phyloP scores from a whole-genome alignment of 1,284 basidiomycete species.

The Takashimella koratensis region DNA sequence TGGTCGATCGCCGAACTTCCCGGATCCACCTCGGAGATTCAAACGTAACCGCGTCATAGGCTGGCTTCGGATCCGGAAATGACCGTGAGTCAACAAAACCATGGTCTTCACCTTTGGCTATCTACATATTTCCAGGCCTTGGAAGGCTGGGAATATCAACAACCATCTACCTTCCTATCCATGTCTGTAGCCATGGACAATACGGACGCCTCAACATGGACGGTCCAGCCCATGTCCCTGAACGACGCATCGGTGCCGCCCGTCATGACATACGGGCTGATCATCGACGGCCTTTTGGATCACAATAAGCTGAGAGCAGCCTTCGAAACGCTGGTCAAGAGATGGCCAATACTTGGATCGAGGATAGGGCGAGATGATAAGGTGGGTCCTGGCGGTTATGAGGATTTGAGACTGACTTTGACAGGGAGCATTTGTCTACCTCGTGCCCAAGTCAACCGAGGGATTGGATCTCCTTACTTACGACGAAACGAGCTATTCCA shows the following conservation, averaged over 20 bases:
- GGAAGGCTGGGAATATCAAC: no score
- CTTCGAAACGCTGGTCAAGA: not conserved
- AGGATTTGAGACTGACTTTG: not conserved
- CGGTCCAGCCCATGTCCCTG: not conserved
- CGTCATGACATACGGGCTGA: not conserved
- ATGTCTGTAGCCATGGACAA: no score
- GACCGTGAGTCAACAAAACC: no score
- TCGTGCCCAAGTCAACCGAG: not conserved
- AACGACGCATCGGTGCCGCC: not conserved
- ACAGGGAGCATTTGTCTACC: not conserved
- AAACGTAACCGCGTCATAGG: no score
- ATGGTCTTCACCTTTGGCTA: no score
- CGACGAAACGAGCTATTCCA: not conserved
- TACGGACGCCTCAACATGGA: no score
- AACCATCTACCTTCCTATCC: no score
- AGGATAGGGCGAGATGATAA: not conserved
- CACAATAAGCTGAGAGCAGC: not conserved
- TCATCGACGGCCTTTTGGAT: not conserved
- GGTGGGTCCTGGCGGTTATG: no score
- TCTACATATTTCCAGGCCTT: no score
- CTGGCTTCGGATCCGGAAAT: no score
- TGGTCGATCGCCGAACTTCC: no score
- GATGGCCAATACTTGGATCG: not conserved
- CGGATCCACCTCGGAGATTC: no score
- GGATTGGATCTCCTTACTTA: not conserved